phyloP scores from a whole-genome alignment of 1,139 yeast species.

The Nakaseomyces sp. region DNA sequence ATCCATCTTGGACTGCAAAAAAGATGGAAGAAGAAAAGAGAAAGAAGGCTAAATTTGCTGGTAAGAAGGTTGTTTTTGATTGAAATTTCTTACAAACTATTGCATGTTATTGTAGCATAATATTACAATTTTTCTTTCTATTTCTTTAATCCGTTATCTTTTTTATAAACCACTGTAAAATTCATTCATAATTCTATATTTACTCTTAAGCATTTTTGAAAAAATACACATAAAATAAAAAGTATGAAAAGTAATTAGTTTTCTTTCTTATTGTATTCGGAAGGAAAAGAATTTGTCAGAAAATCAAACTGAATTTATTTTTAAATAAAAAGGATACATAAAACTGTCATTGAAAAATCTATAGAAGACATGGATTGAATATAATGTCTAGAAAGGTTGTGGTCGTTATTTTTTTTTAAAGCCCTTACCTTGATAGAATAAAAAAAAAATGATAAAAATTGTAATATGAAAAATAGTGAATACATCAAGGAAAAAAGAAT shows the following conservation, averaged over 20 bases:
- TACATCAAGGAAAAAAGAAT: neutral
- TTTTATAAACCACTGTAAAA: too few species aligned
- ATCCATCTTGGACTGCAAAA: slow-evolving; percentile 97
- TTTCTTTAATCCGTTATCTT: too few species aligned
- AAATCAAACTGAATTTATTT: neutral
- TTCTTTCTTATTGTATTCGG: too few species aligned
- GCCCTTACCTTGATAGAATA: neutral
- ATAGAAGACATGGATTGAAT: slow-evolving; percentile 2
- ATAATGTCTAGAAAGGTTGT: neutral
- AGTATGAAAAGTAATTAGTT: too few species aligned
- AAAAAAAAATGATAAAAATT: neutral
- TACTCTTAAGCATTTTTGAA: too few species aligned
- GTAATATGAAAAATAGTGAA: neutral
- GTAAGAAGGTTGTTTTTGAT: slow-evolving; percentile 71
- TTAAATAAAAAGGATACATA: neutral
- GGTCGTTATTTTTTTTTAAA: neutral
- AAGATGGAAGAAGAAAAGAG: slow-evolving; percentile 57
- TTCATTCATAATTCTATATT: too few species aligned
- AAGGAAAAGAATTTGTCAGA: too few species aligned
- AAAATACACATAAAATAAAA: too few species aligned
- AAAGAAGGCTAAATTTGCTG: slow-evolving; percentile 61
- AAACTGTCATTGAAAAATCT: slow-evolving; percentile 4
- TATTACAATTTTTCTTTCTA: too few species aligned
- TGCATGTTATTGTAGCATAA: too few species aligned
- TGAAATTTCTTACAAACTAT: slow-evolving; percentile 6